These are phyloP conservation scores for Dicorynia guianensis DNA, from an alignment of 306 rosid species.

Conservation along the genomic window DNA sequence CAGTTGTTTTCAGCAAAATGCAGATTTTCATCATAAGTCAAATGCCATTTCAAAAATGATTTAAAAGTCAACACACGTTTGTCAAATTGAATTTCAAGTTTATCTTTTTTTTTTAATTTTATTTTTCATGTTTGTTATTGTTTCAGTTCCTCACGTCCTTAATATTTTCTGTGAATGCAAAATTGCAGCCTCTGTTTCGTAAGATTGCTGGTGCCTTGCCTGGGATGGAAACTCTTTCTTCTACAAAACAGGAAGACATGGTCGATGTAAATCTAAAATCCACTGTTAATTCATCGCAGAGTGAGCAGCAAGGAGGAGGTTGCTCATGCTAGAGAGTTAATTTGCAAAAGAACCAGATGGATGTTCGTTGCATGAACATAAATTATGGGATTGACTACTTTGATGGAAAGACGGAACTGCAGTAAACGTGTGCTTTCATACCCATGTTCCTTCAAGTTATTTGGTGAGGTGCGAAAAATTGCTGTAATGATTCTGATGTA, in stretches of 20 bases:
- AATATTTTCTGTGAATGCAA: conserved; percentile 36
- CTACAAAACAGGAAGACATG: conserved; percentile 96
- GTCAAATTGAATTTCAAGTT: conserved; percentile 15
- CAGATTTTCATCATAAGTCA: no score
- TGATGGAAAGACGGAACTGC: conserved; percentile 36
- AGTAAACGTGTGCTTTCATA: conserved; percentile 38
- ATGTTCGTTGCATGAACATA: conserved; percentile 33
- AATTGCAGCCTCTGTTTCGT: conserved; percentile 91
- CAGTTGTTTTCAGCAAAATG: no score
- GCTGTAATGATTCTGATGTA: conserved; percentile 25
- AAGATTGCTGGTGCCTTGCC: conserved; percentile 99
- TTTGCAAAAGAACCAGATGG: conserved; percentile 31
- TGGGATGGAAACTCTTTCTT: conserved; percentile 96
- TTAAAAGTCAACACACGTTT: no score
- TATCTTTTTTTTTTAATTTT: conserved; percentile 34
- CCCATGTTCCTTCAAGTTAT: conserved; percentile 37
- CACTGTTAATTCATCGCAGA: conserved; percentile 70
- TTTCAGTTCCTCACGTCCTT: conserved; percentile 26
- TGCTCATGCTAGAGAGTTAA: conserved; percentile 76
- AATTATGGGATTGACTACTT: conserved; percentile 34
- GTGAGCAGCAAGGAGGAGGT: conserved; percentile 95
- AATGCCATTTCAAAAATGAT: no score
- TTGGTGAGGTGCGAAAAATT: conserved; percentile 36
- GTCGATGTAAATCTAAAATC: conserved; percentile 94
- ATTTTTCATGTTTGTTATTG: conserved; percentile 7